These are phyloP conservation scores for Geotrichum histeridarum DNA, from an alignment of 1,139 yeast species.

Conservation along the genomic window DNA sequence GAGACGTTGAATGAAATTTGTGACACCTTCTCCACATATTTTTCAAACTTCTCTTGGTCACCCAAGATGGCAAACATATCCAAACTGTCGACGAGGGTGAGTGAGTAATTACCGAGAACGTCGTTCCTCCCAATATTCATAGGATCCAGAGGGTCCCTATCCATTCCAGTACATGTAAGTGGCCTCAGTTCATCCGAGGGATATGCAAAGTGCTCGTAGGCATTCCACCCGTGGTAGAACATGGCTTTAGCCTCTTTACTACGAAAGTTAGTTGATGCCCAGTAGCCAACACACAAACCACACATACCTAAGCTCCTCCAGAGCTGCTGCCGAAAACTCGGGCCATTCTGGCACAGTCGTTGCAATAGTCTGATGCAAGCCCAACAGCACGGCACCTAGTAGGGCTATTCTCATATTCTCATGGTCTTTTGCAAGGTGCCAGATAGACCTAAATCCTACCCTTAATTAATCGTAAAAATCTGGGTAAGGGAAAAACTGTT, in stretches of 20 bases:
- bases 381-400: neutral
- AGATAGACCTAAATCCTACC: neutral
- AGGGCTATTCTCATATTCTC: conserved; percentile 1
- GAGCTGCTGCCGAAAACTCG: neutral
- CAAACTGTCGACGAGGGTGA: conserved; percentile 70
- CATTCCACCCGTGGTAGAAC: conserved; percentile 71
- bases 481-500: neutral
- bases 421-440: neutral
- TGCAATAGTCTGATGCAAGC: neutral
- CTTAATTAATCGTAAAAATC: neutral
- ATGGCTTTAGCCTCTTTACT: conserved; percentile 33
- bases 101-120: conserved; percentile 76
- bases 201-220: conserved; percentile 66
- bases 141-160: conserved; percentile 53
- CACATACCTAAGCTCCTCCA: neutral
- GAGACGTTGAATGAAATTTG: conserved; percentile 52
- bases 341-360: neutral
- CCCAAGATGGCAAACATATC: conserved; percentile 74
- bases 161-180: conserved; percentile 61
- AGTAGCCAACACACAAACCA: neutral
- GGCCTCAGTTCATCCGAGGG: conserved; percentile 85
- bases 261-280: neutral
- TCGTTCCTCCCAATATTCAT: conserved; percentile 65
- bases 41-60: conserved; percentile 52
- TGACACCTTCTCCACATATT: conserved; percentile 47